A percentile compares a stretch with the other conserved stretches of the same genome.
Conservation (phyloP, 2,329 filamentous ascomycete genomes). For the Talaromyces islandicus region DNA sequence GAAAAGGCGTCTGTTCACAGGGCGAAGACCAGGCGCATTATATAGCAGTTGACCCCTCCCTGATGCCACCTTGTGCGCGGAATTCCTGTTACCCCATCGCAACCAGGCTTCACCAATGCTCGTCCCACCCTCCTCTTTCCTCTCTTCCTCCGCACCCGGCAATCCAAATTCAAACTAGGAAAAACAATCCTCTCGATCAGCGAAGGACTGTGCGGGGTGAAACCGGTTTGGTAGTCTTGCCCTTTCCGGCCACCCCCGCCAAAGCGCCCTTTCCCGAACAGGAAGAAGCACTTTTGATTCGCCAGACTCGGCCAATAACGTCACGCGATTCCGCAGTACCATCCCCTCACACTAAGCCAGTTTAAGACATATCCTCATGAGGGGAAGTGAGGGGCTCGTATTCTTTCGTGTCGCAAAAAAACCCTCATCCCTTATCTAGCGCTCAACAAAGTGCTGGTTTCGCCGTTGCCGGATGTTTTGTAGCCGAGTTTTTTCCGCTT, state of each 20-base stretch:
- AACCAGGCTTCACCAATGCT: background rate
- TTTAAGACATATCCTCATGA: background rate
- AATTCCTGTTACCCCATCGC: background rate
- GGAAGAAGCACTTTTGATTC: slow-evolving; percentile 1
- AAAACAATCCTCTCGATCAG: background rate
- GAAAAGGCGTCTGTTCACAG: background rate
- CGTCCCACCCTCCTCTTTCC: background rate
- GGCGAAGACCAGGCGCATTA: background rate
- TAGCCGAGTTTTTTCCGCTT: background rate
- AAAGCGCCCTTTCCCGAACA: background rate
- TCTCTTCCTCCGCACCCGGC: background rate
- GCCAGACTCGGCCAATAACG: background rate
- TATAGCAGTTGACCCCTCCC: background rate
- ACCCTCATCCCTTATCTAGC: no score
- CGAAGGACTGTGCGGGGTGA: background rate
- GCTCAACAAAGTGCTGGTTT: background rate
- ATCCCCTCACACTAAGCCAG: slow-evolving; percentile 2
- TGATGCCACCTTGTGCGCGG: background rate
- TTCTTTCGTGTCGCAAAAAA: background rate
- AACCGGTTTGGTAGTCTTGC: background rate
- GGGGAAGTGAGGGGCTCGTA: slow-evolving; percentile 2
- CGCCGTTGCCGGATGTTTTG: background rate
- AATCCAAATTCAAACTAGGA: background rate
- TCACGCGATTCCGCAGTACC: background rate
- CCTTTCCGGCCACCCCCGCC: background rate